A percentile compares a stretch with the other conserved stretches of the same genome.
Conservation (phyloP, 2,329 filamentous ascomycete genomes). For the Ophiocordyceps camponoti-rufipedis region DNA sequence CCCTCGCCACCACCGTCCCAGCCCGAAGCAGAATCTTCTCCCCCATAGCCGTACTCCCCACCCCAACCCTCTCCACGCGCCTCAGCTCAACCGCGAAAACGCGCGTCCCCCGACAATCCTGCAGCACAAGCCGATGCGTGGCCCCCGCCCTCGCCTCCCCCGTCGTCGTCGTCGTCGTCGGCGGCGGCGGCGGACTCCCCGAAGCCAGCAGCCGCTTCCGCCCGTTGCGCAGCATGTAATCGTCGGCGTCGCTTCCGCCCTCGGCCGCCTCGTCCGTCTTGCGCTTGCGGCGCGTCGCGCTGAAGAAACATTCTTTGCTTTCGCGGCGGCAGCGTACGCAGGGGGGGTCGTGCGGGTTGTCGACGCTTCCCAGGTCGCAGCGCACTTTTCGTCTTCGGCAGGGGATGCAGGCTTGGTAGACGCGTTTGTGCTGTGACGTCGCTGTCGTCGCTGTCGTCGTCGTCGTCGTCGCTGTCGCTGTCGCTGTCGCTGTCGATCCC, state of each 20-base stretch:
- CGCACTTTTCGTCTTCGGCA: conserved; percentile 44
- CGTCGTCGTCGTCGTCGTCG: no score
- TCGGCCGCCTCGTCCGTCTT: conserved; percentile 49
- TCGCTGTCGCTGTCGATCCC: background rate
- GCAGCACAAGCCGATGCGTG: conserved; percentile 64
- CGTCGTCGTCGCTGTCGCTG: background rate
- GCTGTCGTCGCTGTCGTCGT: background rate
- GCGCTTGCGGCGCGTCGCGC: conserved; percentile 80
- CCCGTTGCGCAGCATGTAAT: conserved; percentile 56
- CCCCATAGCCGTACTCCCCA: conserved; percentile 54
- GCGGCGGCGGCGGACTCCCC: conserved; percentile 21
- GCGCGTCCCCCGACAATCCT: conserved; percentile 56
- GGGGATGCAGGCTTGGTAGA: conserved; percentile 45
- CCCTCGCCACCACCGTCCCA: conserved; percentile 49
- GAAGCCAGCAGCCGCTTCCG: conserved; percentile 44
- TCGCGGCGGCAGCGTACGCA: conserved; percentile 88
- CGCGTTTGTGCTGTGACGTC: conserved; percentile 34
- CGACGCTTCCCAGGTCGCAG: conserved; percentile 55
- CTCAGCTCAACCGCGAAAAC: conserved; percentile 57
- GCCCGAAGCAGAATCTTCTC: conserved; percentile 60
- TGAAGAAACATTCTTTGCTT: conserved; percentile 95
- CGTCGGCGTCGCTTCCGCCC: conserved; percentile 33
- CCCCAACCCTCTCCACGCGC: conserved; percentile 43
- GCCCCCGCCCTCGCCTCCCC: conserved; percentile 14
- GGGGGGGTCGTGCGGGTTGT: conserved; percentile 84